Percentiles rank a stretch among this genome's conserved stretches.
phyloP scores from a whole-genome alignment of 805 yeast species.

The Metschnikowia rubicola region DNA sequence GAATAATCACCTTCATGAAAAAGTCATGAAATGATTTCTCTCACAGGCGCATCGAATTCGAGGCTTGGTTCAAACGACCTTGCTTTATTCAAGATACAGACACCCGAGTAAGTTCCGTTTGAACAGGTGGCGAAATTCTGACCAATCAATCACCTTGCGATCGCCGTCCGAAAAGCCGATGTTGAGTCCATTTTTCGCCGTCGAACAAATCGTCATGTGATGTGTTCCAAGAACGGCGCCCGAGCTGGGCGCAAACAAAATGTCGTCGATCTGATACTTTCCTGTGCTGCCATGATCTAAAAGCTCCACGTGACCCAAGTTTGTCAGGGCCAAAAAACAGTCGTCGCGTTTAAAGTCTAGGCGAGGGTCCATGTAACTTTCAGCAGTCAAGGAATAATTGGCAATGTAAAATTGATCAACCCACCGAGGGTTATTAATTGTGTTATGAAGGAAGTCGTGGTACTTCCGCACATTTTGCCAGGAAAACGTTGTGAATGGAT shows the following conservation, averaged over 20 bases:
- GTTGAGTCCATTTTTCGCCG: constrained; percentile 7
- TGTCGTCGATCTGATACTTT: constrained; percentile 5
- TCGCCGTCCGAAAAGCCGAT: constrained; percentile 7
- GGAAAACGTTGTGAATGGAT: constrained; percentile 2
- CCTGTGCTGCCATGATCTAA: constrained; percentile 1
- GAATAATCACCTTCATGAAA: too few relatives aligned
- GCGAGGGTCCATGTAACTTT: constrained; percentile 2
- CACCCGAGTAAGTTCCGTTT: constrained; percentile 1
- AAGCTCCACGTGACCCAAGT: constrained; percentile 5
- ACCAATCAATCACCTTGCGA: constrained; percentile 6
- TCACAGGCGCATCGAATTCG: too few relatives aligned
- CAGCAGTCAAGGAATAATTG: constrained; percentile 6
- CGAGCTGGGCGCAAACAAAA: constrained; percentile 7
- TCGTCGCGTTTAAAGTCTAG: constrained; percentile 2
- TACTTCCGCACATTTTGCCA: constrained; percentile 10
- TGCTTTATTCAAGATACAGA: not conserved
- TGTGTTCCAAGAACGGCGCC: constrained; percentile 11
- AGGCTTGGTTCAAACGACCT: too few relatives aligned
- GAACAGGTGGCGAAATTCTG: not conserved
- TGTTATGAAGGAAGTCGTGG: constrained; percentile 6
- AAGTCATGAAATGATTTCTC: too few relatives aligned
- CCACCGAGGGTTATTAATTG: constrained; percentile 7
- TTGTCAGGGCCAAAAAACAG: constrained; percentile 9
- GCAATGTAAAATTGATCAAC: constrained; percentile 6
- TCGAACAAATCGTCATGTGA: constrained; percentile 9